Conservation (phyloP, 176 grass and related monocot species). For the Tillandsia fasciculata region DNA sequence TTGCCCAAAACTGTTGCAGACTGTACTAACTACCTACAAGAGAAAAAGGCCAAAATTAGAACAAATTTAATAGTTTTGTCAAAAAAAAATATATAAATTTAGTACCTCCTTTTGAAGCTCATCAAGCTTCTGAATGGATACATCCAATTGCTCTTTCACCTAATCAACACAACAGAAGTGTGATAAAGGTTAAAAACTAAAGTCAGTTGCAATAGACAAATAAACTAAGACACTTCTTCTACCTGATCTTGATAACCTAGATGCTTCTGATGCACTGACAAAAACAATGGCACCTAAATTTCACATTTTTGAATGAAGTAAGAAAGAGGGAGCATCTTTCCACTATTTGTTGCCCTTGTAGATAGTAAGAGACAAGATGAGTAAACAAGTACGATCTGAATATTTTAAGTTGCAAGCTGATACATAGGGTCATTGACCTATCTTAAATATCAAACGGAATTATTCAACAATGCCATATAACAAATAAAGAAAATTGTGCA, state of each 20-base stretch:
- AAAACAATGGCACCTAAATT: background rate
- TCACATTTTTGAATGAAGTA: background rate
- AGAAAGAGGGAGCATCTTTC: background rate
- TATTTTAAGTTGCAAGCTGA: background rate
- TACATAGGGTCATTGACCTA: background rate
- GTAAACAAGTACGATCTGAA: background rate
- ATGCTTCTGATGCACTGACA: background rate
- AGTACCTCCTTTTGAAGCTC: conserved; percentile 67
- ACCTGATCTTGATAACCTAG: conserved; percentile 27
- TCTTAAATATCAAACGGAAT: background rate
- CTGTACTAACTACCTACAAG: too few species aligned
- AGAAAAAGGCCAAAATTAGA: too few species aligned
- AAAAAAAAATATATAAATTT: conserved; percentile 8
- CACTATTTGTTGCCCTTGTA: background rate
- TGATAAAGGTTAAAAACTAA: conserved; percentile 14
- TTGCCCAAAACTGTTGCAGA: too few species aligned
- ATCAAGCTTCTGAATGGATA: conserved; percentile 44
- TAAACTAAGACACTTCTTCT: conserved; percentile 18
- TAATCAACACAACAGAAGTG: conserved; percentile 18
- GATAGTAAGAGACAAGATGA: background rate
- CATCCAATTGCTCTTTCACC: conserved; percentile 53
- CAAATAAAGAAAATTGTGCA: background rate
- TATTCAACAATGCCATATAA: background rate
- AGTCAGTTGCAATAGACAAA: conserved; percentile 10
- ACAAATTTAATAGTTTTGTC: background rate